Evolutionary conservation across 1,139 yeast genomes (phyloP).

Genomic region (Yamadazyma sp.): DNA sequence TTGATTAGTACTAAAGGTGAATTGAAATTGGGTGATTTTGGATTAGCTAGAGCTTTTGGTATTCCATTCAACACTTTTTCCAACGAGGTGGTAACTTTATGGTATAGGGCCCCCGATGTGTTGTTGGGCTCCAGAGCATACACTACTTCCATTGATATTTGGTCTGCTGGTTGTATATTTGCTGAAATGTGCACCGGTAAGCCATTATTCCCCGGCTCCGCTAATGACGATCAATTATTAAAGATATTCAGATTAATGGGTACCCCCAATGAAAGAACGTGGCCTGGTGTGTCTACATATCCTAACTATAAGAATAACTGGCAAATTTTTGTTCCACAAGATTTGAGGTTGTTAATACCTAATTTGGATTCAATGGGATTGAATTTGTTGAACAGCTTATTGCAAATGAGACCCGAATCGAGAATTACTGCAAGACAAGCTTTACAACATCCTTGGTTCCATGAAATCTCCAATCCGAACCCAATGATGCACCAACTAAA

Average conservation of each 20-base stretch:
- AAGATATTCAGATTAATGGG: constrained; percentile 93
- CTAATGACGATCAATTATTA: constrained; percentile 90
- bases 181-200: constrained; percentile 99
- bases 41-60: constrained; percentile 96
- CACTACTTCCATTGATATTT: constrained; percentile 94
- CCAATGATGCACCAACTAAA: constrained; percentile 35
- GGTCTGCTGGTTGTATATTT: constrained; percentile 98
- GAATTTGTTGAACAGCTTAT: constrained; percentile 70
- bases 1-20: constrained; percentile 87
- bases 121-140: constrained; percentile 91
- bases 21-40: constrained; percentile 94
- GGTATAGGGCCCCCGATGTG: constrained; percentile 99
- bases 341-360: constrained; percentile 74
- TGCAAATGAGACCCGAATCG: constrained; percentile 91
- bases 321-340: constrained; percentile 80
- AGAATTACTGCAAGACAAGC: constrained; percentile 92
- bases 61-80: constrained; percentile 97
- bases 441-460: constrained; percentile 93
- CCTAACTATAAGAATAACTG: constrained; percentile 85
- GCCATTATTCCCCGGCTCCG: constrained; percentile 93
- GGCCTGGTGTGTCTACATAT: constrained; percentile 90
- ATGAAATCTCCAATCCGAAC: constrained; percentile 59
- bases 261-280: constrained; percentile 90
- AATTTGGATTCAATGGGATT: constrained; percentile 77
- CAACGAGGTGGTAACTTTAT: constrained; percentile 93